Conservation (phyloP, 2,329 filamentous ascomycete genomes). For the Lecanosticta acicola region DNA sequence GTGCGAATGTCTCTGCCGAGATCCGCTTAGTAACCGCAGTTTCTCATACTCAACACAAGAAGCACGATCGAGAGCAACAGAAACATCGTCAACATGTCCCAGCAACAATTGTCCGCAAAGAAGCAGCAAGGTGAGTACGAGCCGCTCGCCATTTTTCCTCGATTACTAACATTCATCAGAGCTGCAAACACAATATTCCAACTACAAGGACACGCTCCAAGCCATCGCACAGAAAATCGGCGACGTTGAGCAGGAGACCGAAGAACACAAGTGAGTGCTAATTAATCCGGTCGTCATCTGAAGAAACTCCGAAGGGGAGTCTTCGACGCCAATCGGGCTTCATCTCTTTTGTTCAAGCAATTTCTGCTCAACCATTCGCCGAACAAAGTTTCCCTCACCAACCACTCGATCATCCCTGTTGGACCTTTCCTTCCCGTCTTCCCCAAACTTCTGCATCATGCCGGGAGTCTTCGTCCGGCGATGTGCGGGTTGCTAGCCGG, state of each 20-base stretch:
- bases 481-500: neutral
- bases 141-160: neutral
- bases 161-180: slow-evolving; percentile 47
- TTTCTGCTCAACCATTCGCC: slow-evolving; percentile 5
- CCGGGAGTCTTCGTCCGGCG: neutral
- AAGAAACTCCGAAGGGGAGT: slow-evolving; percentile 17
- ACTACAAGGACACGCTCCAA: slow-evolving; percentile 72
- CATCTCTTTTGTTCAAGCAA: slow-evolving; percentile 1
- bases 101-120: slow-evolving; percentile 52
- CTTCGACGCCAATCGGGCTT: slow-evolving; percentile 25
- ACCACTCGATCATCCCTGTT: slow-evolving; percentile 9
- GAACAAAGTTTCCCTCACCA: slow-evolving; percentile 35
- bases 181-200: slow-evolving; percentile 72
- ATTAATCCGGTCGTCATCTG: slow-evolving; percentile 4
- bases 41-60: too few relatives aligned
- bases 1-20: too few relatives aligned
- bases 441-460: neutral
- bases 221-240: slow-evolving; percentile 94
- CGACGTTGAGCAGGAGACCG: slow-evolving; percentile 92
- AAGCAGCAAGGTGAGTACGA: slow-evolving; percentile 64
- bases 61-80: neutral
- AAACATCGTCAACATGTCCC: slow-evolving; percentile 38
- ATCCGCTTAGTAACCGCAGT: too few relatives aligned
- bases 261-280: slow-evolving; percentile 82
- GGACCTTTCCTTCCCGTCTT: slow-evolving; percentile 3